Evolutionary conservation across 306 rosid species (phyloP).

Genomic region (Glycine soja): DNA sequence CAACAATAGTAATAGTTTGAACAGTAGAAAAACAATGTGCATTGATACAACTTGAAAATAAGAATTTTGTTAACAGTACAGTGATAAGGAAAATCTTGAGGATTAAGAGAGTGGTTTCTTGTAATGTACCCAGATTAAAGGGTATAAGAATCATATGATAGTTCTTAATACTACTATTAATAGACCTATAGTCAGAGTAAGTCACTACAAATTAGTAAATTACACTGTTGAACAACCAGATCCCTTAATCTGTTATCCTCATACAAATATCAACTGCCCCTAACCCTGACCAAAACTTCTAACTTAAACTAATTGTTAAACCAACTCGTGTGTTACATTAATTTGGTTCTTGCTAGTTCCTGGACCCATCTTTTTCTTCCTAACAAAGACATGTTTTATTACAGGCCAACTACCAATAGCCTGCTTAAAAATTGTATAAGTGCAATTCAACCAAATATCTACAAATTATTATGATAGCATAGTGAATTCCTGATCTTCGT

Average conservation of each 20-base stretch:
- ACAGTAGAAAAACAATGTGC: not conserved
- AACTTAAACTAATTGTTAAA: not conserved
- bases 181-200: not conserved
- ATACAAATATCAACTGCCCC: not conserved
- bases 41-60: conserved; percentile 11
- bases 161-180: not conserved
- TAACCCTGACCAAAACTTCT: not conserved
- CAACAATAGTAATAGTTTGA: not conserved
- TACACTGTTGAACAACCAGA: not conserved
- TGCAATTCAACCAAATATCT: conserved; percentile 20
- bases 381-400: not conserved
- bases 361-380: not conserved
- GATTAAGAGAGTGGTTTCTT: not conserved
- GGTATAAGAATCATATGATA: not conserved
- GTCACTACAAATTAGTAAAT: not conserved
- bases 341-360: conserved; percentile 4
- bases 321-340: not conserved
- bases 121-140: not conserved
- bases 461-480: not conserved
- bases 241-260: not conserved
- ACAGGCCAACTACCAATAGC: not conserved
- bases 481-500: not conserved
- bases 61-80: not conserved
- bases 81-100: not conserved
- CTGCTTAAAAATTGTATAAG: not conserved